phyloP scores from a whole-genome alignment of 225 moss, liverwort and hornwort genomes.

The Straminergon stramineum region DNA sequence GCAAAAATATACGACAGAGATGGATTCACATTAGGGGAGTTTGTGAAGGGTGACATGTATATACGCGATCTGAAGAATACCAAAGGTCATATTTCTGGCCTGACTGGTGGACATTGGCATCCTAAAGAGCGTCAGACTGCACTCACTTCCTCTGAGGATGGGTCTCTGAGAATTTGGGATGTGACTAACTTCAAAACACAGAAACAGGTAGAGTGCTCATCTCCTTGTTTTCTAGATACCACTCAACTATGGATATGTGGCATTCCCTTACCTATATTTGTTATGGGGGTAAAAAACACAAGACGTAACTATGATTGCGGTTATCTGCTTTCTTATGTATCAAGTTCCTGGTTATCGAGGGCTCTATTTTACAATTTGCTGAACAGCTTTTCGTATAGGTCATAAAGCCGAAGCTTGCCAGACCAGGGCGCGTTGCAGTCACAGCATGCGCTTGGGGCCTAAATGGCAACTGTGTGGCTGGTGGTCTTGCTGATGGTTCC shows the following conservation, averaged over 20 bases:
- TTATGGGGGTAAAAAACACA: background rate
- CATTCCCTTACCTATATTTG: background rate
- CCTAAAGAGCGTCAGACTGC: slow-evolving; percentile 87
- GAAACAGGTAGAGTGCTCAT: slow-evolving; percentile 56
- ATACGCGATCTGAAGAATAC: slow-evolving; percentile 97
- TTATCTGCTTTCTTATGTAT: background rate
- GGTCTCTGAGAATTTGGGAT: slow-evolving; percentile 98
- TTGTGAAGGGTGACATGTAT: slow-evolving; percentile 98
- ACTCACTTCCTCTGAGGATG: slow-evolving; percentile 97
- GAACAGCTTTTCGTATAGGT: slow-evolving; percentile 37
- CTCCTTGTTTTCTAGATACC: background rate
- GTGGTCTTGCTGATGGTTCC: slow-evolving; percentile 96
- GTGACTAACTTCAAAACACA: slow-evolving; percentile 93
- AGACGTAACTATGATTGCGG: background rate
- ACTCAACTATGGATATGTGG: background rate
- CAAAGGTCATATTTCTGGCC: slow-evolving; percentile 96
- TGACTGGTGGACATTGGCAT: slow-evolving; percentile 98
- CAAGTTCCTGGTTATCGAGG: background rate
- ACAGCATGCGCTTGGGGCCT: slow-evolving; percentile 90
- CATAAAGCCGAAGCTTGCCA: slow-evolving; percentile 91
- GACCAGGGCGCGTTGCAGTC: slow-evolving; percentile 91
- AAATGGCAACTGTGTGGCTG: slow-evolving; percentile 80
- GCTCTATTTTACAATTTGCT: background rate
- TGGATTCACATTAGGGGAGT: slow-evolving; percentile 90
- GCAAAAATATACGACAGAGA: slow-evolving; percentile 98